A percentile compares a stretch with the other conserved stretches of the same genome.
These are phyloP conservation scores for Diplotaxis tenuifolia DNA, from an alignment of 345 rosid species.

Conservation along the genomic window DNA sequence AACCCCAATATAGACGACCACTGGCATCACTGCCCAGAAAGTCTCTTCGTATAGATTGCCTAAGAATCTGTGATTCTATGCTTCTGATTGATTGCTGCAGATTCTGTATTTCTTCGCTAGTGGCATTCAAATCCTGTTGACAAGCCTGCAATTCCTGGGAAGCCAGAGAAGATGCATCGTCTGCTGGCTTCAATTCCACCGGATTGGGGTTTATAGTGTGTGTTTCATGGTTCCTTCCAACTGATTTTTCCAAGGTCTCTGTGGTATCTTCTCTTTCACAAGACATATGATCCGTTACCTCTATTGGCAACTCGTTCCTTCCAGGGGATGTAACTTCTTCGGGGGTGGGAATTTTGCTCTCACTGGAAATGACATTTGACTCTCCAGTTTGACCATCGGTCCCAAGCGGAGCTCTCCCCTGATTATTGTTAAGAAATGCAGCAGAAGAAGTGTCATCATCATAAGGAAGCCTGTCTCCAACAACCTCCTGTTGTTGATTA, in stretches of 20 bases:
- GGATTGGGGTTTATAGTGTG: conserved; percentile 33
- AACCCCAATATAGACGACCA: conserved; percentile 85
- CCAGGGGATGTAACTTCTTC: conserved; percentile 38
- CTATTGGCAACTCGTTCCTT: conserved; percentile 33
- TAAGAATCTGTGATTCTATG: conserved; percentile 59
- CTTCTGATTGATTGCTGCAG: conserved; percentile 60
- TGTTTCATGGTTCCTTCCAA: conserved; percentile 34
- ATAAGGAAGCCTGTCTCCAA: not conserved
- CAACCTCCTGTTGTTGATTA: not conserved
- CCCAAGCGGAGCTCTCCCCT: conserved; percentile 27
- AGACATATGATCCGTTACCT: conserved; percentile 38
- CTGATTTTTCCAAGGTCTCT: conserved; percentile 41
- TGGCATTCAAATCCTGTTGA: conserved; percentile 54
- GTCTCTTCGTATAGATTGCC: conserved; percentile 66
- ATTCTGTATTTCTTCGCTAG: conserved; percentile 51
- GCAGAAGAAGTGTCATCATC: conserved; percentile 38
- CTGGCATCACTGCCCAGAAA: conserved; percentile 82
- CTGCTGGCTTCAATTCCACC: conserved; percentile 25
- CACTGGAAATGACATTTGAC: conserved; percentile 26
- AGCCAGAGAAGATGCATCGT: conserved; percentile 43
- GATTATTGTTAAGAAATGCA: conserved; percentile 30
- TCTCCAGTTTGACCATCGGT: conserved; percentile 35
- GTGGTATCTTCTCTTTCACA: conserved; percentile 37
- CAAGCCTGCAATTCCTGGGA: conserved; percentile 51
- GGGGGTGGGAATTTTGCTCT: conserved; percentile 36